phyloP scores from a whole-genome alignment of 2,329 filamentous ascomycete genomes.

The Alternaria incomplexa region DNA sequence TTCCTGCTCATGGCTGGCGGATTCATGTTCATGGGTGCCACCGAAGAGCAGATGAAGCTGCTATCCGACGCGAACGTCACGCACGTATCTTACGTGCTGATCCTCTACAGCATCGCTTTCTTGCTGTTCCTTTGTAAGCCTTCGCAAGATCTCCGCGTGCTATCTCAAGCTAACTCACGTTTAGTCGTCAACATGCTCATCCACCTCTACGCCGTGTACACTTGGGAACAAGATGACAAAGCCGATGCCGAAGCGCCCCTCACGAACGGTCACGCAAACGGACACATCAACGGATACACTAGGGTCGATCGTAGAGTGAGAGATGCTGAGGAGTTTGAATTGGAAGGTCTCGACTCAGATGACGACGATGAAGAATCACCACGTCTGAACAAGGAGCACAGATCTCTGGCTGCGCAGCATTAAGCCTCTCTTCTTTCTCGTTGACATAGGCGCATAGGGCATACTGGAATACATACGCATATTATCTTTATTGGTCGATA shows the following conservation, averaged over 20 bases:
- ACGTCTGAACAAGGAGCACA: conserved; percentile 33
- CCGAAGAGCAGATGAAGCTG: conserved; percentile 91
- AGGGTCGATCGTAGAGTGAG: conserved; percentile 65
- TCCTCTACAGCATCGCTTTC: conserved; percentile 89
- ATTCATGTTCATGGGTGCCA: conserved; percentile 97
- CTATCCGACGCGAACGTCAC: conserved; percentile 77
- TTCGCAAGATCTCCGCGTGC: conserved; percentile 41
- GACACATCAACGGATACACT: conserved; percentile 48
- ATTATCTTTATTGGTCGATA: neutral
- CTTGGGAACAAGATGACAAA: conserved; percentile 52
- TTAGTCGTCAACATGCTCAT: conserved; percentile 82
- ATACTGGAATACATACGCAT: neutral
- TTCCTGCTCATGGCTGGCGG: conserved; percentile 88
- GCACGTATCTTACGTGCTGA: conserved; percentile 89
- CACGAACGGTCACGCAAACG: conserved; percentile 33
- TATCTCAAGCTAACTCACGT: conserved; percentile 16
- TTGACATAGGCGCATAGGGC: neutral
- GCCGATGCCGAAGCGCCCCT: conserved; percentile 45
- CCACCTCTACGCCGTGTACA: conserved; percentile 75
- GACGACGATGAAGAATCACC: conserved; percentile 67
- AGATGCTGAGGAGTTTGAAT: conserved; percentile 91
- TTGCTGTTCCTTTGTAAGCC: conserved; percentile 81
- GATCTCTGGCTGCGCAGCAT: conserved; percentile 19
- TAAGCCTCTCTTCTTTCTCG: conserved; percentile 3
- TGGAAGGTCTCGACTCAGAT: conserved; percentile 88